These are phyloP conservation scores for Verbena officinalis DNA, from an alignment of 257 asterid species.

Conservation along the genomic window DNA sequence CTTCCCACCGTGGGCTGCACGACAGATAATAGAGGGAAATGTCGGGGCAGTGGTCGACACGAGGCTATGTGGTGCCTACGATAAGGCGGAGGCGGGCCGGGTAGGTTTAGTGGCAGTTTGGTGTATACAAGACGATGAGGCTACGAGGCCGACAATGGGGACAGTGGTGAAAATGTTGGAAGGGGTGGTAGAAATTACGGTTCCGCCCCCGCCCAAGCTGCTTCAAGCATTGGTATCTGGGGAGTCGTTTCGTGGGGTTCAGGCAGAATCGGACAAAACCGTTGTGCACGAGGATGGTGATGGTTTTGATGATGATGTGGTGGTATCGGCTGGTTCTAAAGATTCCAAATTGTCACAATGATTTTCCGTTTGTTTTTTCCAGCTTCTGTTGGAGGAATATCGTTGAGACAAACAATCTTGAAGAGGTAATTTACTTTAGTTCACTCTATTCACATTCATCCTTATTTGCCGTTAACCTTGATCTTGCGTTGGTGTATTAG, in stretches of 20 bases:
- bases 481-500: too few species aligned
- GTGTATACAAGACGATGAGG: constrained; percentile 87
- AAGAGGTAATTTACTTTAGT: constrained; percentile 11
- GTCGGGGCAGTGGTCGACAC: constrained; percentile 52
- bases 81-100: constrained; percentile 52
- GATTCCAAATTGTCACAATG: constrained; percentile 37
- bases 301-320: constrained; percentile 35
- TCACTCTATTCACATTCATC: neutral
- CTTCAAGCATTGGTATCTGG: constrained; percentile 87
- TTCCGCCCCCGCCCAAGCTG: constrained; percentile 77
- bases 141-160: constrained; percentile 77
- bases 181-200: constrained; percentile 71
- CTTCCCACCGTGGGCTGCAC: constrained; percentile 79
- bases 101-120: constrained; percentile 66
- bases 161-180: constrained; percentile 87
- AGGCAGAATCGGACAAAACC: constrained; percentile 39
- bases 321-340: constrained; percentile 37
- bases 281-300: constrained; percentile 33
- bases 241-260: constrained; percentile 69
- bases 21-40: constrained; percentile 59
- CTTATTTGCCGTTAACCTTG: too few species aligned
- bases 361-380: constrained; percentile 6
- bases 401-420: neutral
- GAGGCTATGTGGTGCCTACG: constrained; percentile 51
- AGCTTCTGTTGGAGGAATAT: neutral